These are phyloP conservation scores for Mycoemilia scoparia DNA, from an alignment of 192 early-diverging fungal genomes.

Conservation along the genomic window DNA sequence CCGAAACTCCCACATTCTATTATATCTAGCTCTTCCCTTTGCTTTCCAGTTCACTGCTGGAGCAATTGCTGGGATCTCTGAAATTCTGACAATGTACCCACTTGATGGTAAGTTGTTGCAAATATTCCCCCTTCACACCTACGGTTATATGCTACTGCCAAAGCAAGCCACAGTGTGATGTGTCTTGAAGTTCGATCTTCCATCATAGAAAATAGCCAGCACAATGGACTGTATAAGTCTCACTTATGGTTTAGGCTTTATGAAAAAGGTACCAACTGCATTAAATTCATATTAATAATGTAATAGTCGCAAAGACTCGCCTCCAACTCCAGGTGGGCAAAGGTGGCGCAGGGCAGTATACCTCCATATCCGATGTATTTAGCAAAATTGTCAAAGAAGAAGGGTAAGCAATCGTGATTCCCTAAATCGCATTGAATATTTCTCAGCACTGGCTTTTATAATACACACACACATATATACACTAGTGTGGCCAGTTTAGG, in stretches of 20 bases:
- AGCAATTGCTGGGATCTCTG: conserved; percentile 70
- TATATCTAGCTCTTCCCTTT: conserved; percentile 51
- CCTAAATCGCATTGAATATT: no score
- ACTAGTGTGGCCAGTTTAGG: conserved; percentile 4
- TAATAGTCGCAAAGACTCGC: conserved; percentile 91
- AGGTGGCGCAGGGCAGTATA: conserved; percentile 33
- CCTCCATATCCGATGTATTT: conserved; percentile 46
- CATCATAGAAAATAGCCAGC: no score
- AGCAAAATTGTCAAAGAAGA: conserved; percentile 48
- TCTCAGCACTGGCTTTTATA: no score
- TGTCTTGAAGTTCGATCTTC: conserved; percentile 3
- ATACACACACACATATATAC: conserved; percentile 7
- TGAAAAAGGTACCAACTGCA: not conserved
- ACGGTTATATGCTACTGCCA: no score
- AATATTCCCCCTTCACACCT: no score
- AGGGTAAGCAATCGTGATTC: conserved; percentile 23
- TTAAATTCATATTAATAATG: not conserved
- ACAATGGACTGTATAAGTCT: no score
- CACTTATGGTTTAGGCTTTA: no score
- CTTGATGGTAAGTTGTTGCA: no score
- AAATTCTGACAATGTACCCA: conserved; percentile 89
- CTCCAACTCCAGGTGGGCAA: conserved; percentile 67
- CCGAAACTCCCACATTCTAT: no score
- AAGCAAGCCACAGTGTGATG: no score
- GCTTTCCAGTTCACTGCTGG: conserved; percentile 59